Evolutionary conservation across 1,284 basidiomycete genomes (phyloP).

Genomic region (Trichosporon sp.): DNA sequence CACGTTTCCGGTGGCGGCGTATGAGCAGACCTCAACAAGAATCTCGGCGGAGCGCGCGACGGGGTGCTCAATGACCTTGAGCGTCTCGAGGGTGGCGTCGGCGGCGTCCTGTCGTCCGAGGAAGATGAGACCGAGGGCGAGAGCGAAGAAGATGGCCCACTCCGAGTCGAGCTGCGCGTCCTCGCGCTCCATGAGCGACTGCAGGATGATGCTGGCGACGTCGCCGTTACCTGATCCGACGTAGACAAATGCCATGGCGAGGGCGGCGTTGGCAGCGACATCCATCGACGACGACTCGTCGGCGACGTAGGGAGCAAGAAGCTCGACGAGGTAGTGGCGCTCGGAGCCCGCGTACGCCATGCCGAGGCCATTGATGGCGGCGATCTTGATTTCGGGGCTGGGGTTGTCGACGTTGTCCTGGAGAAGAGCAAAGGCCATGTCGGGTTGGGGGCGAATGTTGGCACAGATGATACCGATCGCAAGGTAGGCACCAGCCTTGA

Average conservation of each 20-base stretch:
- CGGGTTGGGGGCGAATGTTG: slow-evolving; percentile 87
- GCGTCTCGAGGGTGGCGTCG: slow-evolving; percentile 91
- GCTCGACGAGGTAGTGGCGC: slow-evolving; percentile 78
- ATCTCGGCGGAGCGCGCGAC: slow-evolving; percentile 89
- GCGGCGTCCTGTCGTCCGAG: slow-evolving; percentile 87
- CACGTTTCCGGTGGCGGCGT: slow-evolving; percentile 94
- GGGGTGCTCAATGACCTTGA: slow-evolving; percentile 93
- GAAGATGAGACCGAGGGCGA: slow-evolving; percentile 89
- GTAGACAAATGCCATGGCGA: slow-evolving; percentile 92
- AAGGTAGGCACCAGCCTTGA: slow-evolving; percentile 95
- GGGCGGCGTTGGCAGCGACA: slow-evolving; percentile 79
- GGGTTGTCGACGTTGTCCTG: slow-evolving; percentile 90
- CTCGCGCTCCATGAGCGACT: slow-evolving; percentile 82
- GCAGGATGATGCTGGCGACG: slow-evolving; percentile 83
- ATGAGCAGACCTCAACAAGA: slow-evolving; percentile 91
- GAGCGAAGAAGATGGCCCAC: slow-evolving; percentile 88
- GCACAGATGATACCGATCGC: slow-evolving; percentile 93
- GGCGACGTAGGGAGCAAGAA: slow-evolving; percentile 76
- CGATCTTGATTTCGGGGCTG: slow-evolving; percentile 78
- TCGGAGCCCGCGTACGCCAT: slow-evolving; percentile 93
- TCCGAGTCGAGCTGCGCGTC: slow-evolving; percentile 80
- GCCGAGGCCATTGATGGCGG: slow-evolving; percentile 85
- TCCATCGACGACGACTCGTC: slow-evolving; percentile 87
- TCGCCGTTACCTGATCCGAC: slow-evolving; percentile 96
- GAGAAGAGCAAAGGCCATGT: slow-evolving; percentile 88